Conservation (phyloP, 106 monocot species). For the Narthecium ossifragum region DNA sequence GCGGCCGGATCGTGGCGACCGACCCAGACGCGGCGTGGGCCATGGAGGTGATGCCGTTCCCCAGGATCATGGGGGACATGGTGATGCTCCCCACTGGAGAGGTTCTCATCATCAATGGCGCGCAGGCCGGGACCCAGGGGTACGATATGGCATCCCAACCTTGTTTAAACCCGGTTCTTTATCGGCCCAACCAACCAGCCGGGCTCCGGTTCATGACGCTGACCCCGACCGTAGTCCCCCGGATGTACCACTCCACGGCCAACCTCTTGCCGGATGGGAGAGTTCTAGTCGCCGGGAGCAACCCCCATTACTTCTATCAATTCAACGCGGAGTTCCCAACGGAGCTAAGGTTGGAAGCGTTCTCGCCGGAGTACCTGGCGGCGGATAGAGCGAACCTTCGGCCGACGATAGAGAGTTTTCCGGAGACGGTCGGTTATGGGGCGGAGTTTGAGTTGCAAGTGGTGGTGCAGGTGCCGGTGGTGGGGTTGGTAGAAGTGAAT, state of each 20-base stretch:
- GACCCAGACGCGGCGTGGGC: slow-evolving; percentile 34
- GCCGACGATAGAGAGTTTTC: slow-evolving; percentile 24
- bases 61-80: slow-evolving; percentile 73
- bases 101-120: slow-evolving; percentile 53
- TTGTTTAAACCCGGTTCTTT: slow-evolving; percentile 49
- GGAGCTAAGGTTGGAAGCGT: slow-evolving; percentile 59
- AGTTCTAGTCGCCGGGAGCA: slow-evolving; percentile 51
- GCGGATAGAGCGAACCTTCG: slow-evolving; percentile 33
- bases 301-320: slow-evolving; percentile 57
- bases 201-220: slow-evolving; percentile 58
- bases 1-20: slow-evolving; percentile 49
- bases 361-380: slow-evolving; percentile 57
- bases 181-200: slow-evolving; percentile 46
- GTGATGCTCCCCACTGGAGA: slow-evolving; percentile 57
- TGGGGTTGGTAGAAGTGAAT: slow-evolving; percentile 46
- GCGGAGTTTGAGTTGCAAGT: slow-evolving; percentile 35
- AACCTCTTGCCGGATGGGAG: slow-evolving; percentile 52
- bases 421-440: slow-evolving; percentile 38
- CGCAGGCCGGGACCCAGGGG: slow-evolving; percentile 46
- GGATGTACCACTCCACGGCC: slow-evolving; percentile 68
- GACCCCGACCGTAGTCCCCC: slow-evolving; percentile 36
- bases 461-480: slow-evolving; percentile 30
- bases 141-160: slow-evolving; percentile 44
- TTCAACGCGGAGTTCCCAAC: slow-evolving; percentile 51
- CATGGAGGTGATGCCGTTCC: slow-evolving; percentile 45